phyloP scores from a whole-genome alignment of 2,329 filamentous ascomycete genomes.

The Penicillium sp. region DNA sequence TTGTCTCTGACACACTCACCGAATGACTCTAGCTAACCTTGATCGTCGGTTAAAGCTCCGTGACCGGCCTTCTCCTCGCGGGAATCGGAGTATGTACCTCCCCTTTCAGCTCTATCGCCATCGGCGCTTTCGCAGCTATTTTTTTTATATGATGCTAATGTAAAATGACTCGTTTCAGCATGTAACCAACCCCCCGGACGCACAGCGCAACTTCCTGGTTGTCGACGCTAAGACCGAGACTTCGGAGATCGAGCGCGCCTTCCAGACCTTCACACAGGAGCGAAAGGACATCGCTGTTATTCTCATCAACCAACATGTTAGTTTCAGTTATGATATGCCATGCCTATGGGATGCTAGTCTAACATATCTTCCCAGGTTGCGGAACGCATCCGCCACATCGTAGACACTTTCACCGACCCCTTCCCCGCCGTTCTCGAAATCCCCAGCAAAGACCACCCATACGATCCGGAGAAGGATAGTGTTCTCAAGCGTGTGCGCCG shows the following conservation, averaged over 20 bases:
- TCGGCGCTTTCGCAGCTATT: background rate
- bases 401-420: slow-evolving; percentile 89
- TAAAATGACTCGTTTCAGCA: slow-evolving; percentile 58
- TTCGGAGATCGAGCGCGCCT: slow-evolving; percentile 81
- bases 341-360: background rate
- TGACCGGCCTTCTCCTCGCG: slow-evolving; percentile 90
- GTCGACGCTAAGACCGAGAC: slow-evolving; percentile 93
- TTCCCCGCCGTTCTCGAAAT: slow-evolving; percentile 98
- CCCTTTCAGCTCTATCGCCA: background rate
- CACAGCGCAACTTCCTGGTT: slow-evolving; percentile 96
- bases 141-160: background rate
- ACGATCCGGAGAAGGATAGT: slow-evolving; percentile 98
- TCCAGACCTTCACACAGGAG: slow-evolving; percentile 82
- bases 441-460: slow-evolving; percentile 97
- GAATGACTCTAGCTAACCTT: slow-evolving; percentile 18
- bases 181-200: slow-evolving; percentile 82
- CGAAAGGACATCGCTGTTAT: slow-evolving; percentile 96
- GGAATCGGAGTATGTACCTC: slow-evolving; percentile 76
- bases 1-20: too few species aligned
- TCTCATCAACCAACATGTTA: slow-evolving; percentile 95
- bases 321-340: slow-evolving; percentile 22
- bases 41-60: slow-evolving; percentile 64
- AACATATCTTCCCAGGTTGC: slow-evolving; percentile 65
- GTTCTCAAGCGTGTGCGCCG: slow-evolving; percentile 83
- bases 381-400: slow-evolving; percentile 84